Conservation (phyloP, 257 asterid genomes). For the Solanum appendiculatum region DNA sequence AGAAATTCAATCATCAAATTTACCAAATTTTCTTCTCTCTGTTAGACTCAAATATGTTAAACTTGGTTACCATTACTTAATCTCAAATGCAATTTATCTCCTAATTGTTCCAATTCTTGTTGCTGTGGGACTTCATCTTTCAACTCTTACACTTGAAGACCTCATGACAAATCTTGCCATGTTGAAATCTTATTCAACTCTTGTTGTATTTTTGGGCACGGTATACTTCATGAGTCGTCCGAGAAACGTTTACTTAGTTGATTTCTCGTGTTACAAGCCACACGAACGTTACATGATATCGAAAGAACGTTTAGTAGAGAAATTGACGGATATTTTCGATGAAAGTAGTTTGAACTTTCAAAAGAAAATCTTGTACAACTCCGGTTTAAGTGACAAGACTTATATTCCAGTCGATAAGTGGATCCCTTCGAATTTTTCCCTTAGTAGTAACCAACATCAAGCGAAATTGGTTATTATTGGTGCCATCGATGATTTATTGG, state of each 20-base stretch:
- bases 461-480: background rate
- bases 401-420: constrained; percentile 6
- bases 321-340: background rate
- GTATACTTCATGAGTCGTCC: constrained; percentile 24
- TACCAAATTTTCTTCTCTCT: constrained; percentile 8
- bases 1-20: background rate
- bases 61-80: constrained; percentile 29
- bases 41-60: constrained; percentile 29
- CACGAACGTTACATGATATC: constrained; percentile 10
- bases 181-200: constrained; percentile 16
- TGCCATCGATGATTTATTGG: background rate
- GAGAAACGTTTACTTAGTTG: constrained; percentile 24
- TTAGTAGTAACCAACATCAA: background rate
- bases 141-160: constrained; percentile 9
- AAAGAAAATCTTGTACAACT: constrained; percentile 24
- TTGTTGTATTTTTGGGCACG: constrained; percentile 14
- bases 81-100: constrained; percentile 30
- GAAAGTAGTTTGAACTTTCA: constrained; percentile 20
- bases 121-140: constrained; percentile 18
- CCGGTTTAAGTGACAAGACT: constrained; percentile 29
- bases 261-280: constrained; percentile 43
- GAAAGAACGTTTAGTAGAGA: constrained; percentile 11
- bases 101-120: constrained; percentile 16
- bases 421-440: background rate
- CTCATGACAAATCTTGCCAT: constrained; percentile 15